phyloP scores from a whole-genome alignment of 2,329 filamentous ascomycete genomes.

The Emmonsiellopsis sp. region DNA sequence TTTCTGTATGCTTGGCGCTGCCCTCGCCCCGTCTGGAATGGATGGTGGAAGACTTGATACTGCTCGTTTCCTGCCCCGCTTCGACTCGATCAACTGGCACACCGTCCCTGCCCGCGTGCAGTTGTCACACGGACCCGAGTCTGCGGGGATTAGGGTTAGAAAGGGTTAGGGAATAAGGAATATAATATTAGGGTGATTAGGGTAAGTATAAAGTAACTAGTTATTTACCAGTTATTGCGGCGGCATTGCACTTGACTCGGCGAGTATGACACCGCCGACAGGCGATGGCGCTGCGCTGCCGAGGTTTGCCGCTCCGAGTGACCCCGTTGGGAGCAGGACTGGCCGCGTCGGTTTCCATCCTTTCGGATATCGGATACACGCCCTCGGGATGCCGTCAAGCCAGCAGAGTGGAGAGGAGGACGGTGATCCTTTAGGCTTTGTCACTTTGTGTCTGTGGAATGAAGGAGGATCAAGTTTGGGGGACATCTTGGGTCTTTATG shows the following conservation, averaged over 20 bases:
- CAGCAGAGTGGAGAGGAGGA: background rate
- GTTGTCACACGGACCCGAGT: conserved; percentile 1
- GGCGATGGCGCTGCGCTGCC: conserved; percentile 2
- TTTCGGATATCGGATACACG: background rate
- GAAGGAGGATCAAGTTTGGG: background rate
- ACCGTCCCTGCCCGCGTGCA: background rate
- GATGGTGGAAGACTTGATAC: background rate
- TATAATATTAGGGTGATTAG: no score
- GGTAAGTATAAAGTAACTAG: no score
- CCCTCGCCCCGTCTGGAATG: background rate
- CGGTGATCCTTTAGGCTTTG: background rate
- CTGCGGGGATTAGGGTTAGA: no score
- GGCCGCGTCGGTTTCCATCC: background rate
- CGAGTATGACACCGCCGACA: conserved; percentile 1
- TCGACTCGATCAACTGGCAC: conserved; percentile 1
- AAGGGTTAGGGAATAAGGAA: no score
- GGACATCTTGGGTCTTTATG: background rate
- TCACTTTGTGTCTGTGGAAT: background rate
- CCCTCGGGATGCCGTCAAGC: background rate
- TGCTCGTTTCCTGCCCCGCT: conserved; percentile 1
- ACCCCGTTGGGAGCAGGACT: background rate
- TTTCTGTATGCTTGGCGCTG: background rate
- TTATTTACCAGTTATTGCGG: no score
- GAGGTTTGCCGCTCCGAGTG: conserved; percentile 3
- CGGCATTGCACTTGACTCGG: background rate